Conservation (phyloP, 768 basidiomycete genomes). For the Coprinellus aureogranulatus region DNA sequence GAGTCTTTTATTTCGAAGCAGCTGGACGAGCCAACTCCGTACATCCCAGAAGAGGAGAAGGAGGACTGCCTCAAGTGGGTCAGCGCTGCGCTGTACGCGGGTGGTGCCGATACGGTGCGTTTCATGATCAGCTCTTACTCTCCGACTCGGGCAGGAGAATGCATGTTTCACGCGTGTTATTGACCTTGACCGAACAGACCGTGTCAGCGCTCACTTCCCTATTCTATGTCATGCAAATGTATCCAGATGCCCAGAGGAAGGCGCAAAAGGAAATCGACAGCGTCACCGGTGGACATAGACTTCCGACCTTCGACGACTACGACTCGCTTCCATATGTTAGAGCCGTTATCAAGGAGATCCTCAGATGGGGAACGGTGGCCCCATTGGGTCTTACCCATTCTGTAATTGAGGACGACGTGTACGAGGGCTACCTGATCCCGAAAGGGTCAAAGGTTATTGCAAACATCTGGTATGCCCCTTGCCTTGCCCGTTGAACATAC, state of each 20-base stretch:
- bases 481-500: conserved; percentile 1
- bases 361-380: conserved; percentile 34
- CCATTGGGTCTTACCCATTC: conserved; percentile 31
- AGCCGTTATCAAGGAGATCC: conserved; percentile 38
- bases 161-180: too few species aligned
- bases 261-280: conserved; percentile 41
- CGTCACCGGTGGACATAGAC: conserved; percentile 25
- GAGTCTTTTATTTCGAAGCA: conserved; percentile 35
- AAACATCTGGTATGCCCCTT: conserved; percentile 28
- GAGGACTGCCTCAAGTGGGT: conserved; percentile 29
- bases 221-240: conserved; percentile 34
- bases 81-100: conserved; percentile 28
- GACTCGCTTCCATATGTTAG: conserved; percentile 31
- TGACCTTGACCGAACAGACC: conserved; percentile 22
- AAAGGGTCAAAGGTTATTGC: conserved; percentile 27
- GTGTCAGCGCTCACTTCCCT: conserved; percentile 35
- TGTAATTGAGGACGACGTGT: conserved; percentile 28
- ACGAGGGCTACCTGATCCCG: conserved; percentile 33
- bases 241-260: conserved; percentile 36
- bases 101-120: conserved; percentile 40
- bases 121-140: too few species aligned
- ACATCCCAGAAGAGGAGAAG: conserved; percentile 18
- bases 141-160: too few species aligned
- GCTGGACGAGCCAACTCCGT: conserved; percentile 22
- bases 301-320: conserved; percentile 34